Evolutionary conservation across 2,329 filamentous ascomycete genomes (phyloP).

Genomic region (Arthrobotrys entomopaga): DNA sequence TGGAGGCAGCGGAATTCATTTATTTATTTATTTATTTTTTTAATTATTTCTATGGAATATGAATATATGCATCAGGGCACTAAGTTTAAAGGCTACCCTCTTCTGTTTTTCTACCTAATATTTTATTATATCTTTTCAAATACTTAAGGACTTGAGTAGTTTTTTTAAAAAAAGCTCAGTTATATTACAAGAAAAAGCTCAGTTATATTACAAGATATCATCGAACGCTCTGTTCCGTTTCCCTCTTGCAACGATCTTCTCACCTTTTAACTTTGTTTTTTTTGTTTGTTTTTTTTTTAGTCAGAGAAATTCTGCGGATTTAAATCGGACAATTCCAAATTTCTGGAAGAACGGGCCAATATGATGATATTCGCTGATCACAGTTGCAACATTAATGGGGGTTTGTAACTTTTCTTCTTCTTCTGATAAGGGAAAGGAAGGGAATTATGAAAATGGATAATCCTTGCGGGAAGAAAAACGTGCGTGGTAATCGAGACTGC

Average conservation of each 20-base stretch:
- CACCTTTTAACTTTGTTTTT: slow-evolving; percentile 6
- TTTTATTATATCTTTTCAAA: no score
- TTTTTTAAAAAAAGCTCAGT: no score
- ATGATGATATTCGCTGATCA: slow-evolving; percentile 25
- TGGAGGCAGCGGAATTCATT: slow-evolving; percentile 50
- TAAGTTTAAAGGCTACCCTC: no score
- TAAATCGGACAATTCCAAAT: slow-evolving; percentile 21
- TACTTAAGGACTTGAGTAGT: no score
- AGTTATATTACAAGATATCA: background rate
- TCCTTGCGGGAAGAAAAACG: slow-evolving; percentile 14
- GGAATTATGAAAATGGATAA: background rate
- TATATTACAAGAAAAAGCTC: no score
- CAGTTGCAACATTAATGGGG: no score
- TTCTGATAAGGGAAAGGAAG: no score
- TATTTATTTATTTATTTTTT: no score
- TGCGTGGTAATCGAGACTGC: slow-evolving; percentile 7
- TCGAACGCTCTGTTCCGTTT: slow-evolving; percentile 10
- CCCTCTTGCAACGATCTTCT: background rate
- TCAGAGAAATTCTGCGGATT: slow-evolving; percentile 12
- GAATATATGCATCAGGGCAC: no score
- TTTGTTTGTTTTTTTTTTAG: slow-evolving; percentile 4
- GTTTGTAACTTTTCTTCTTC: background rate
- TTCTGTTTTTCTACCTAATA: no score
- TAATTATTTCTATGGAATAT: no score
- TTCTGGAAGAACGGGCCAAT: background rate